Evolutionary conservation across 495 filamentous ascomycete genomes (phyloP), one percentile per base, ranked within the genome.

Genomic region (Hypoxylon lienhwacheense): DNA sequence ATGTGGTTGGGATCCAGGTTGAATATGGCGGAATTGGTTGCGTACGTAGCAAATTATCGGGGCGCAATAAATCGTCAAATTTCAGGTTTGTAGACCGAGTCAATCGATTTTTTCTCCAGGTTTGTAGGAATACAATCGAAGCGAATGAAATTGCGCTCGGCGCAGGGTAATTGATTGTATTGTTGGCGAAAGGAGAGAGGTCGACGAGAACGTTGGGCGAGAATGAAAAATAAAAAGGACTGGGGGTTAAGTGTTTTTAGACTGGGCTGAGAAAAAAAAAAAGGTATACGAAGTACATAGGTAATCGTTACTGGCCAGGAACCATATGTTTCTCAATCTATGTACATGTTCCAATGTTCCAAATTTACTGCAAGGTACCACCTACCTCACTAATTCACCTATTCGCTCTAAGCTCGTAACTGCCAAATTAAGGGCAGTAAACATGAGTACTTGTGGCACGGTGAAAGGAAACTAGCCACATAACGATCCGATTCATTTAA

Each of bases 91-190:
- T 24, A 11, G 8, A 32, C 14, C 25, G 25, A 32, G 34, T 22
- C 5, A 44, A 55, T 52, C 49, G 16, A n/a, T n/a, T 20, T 33
- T 25, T 14, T 17, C 17, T 34, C 34, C 28, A 10, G 11, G 14
- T 21, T 47, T 19, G 19, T n/a, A n/a, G 15, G 19, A 21, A 37
- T 51, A 55, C 40, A 55, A 52, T 52, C 45, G 47, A 42, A 67
- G 45, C 52, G 65, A 67, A 40, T 39, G 65, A 63, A 65, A 65
- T 55, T 65, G 65, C 65, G 62, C 62, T 53, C 59, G 42, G 62
- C 65, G 62, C 65, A 47, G 47, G 58, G 65, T 64, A 34, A 46
- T 25, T 44, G 58, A 50, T 51, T 55, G 58, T 61, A 47, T 55
- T 37, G 36, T 33, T 28, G 53, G 41, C 26, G 32, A 52, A 55